Percentiles rank a stretch among this genome's conserved stretches.
Conservation (phyloP, 805 yeast species). For the Candida silvatica region DNA sequence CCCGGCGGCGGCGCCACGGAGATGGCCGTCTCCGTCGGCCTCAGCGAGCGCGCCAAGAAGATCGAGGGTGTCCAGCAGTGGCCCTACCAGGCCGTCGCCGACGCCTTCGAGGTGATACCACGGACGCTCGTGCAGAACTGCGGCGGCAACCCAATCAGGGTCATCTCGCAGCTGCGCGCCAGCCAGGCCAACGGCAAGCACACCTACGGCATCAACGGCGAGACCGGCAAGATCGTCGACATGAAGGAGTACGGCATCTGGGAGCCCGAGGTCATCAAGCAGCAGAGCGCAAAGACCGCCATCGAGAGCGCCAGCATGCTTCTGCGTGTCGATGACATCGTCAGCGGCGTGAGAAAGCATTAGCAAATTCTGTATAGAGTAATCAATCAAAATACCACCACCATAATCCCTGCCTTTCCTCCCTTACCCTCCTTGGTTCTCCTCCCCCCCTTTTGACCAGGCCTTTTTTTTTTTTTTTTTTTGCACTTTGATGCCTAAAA, state of each 20-base stretch:
- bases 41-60: slow-evolving; percentile 84
- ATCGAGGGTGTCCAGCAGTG: slow-evolving; percentile 95
- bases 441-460: too few species aligned
- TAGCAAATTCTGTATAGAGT: background rate
- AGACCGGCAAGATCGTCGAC: slow-evolving; percentile 86
- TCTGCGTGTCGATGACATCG: slow-evolving; percentile 95
- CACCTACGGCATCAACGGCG: slow-evolving; percentile 93
- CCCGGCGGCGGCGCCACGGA: slow-evolving; percentile 99
- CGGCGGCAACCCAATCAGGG: slow-evolving; percentile 92
- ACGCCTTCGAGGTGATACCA: slow-evolving; percentile 97
- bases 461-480: too few species aligned
- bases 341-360: slow-evolving; percentile 73
- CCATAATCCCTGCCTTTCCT: too few species aligned
- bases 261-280: slow-evolving; percentile 99
- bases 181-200: slow-evolving; percentile 86
- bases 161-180: slow-evolving; percentile 86
- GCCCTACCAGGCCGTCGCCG: slow-evolving; percentile 99
- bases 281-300: slow-evolving; percentile 95
- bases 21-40: slow-evolving; percentile 89
- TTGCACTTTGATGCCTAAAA: too few species aligned
- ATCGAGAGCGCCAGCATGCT: slow-evolving; percentile 93
- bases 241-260: slow-evolving; percentile 95
- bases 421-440: too few species aligned
- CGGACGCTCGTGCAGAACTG: slow-evolving; percentile 96
- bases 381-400: too few species aligned